These are phyloP conservation scores for Boletus tomentosulus DNA, from an alignment of 768 basidiomycete species.

Conservation along the genomic window DNA sequence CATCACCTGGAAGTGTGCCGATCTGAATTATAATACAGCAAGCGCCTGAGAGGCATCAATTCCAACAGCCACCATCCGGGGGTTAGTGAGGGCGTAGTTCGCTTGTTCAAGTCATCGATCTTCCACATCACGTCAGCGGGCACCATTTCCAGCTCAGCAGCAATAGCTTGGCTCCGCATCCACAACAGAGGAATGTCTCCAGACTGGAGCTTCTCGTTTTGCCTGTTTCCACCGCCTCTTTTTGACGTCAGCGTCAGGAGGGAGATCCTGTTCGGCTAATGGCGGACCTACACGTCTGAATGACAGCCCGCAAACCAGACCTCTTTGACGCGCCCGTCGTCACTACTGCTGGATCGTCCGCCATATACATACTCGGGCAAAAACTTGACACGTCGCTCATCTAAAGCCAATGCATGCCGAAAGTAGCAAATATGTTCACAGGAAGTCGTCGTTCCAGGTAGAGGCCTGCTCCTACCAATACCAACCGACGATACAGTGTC, in stretches of 20 bases:
- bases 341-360: constrained; percentile 9
- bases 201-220: constrained; percentile 25
- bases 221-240: constrained; percentile 29
- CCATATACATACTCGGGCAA: constrained; percentile 40
- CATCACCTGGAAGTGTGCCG: constrained; percentile 18
- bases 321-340: constrained; percentile 33
- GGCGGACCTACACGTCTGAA: constrained; percentile 34
- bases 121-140: constrained; percentile 27
- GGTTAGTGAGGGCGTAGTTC: constrained; percentile 14
- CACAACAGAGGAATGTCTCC: constrained; percentile 28
- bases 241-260: constrained; percentile 2
- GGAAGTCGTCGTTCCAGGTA: constrained; percentile 31
- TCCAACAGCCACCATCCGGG: constrained; percentile 24
- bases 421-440: constrained; percentile 38
- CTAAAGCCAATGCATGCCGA: constrained; percentile 45
- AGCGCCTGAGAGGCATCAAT: constrained; percentile 19
- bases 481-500: constrained; percentile 48
- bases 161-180: constrained; percentile 30
- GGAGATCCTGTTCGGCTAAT: neutral
- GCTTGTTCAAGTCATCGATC: constrained; percentile 24
- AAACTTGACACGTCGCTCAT: constrained; percentile 46
- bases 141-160: constrained; percentile 21
- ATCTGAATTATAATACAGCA: constrained; percentile 29
- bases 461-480: constrained; percentile 24
- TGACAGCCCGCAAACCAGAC: constrained; percentile 43